A percentile compares a stretch with the other conserved stretches of the same genome.
Evolutionary conservation across 805 yeast species (phyloP).

Genomic region (Blastobotrys terrestris): DNA sequence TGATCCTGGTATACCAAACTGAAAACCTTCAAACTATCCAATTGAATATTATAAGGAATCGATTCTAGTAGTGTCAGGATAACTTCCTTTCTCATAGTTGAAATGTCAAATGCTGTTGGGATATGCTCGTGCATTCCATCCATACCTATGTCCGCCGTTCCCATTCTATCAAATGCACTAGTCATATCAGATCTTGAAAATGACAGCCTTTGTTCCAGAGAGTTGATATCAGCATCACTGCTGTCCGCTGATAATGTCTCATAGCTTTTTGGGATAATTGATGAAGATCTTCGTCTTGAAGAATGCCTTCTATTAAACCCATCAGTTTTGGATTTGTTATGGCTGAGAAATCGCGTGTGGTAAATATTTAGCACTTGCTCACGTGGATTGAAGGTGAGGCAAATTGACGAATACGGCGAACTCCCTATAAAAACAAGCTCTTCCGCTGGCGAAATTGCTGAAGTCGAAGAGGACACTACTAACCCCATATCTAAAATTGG

Average conservation of each 20-base stretch:
- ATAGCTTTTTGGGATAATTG: slow-evolving; percentile 5
- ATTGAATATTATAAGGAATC: not conserved
- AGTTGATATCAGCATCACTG: slow-evolving; percentile 13
- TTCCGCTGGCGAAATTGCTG: slow-evolving; percentile 55
- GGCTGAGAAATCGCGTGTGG: slow-evolving; percentile 43
- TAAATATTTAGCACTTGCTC: slow-evolving; percentile 47
- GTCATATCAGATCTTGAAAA: slow-evolving; percentile 15
- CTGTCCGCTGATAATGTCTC: slow-evolving; percentile 5
- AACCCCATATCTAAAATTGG: slow-evolving; percentile 70
- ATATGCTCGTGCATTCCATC: slow-evolving; percentile 2
- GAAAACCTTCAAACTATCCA: slow-evolving; percentile 21
- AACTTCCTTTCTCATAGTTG: slow-evolving; percentile 52
- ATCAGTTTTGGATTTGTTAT: slow-evolving; percentile 8
- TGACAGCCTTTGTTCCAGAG: slow-evolving; percentile 16
- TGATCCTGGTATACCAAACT: slow-evolving; percentile 43
- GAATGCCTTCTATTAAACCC: slow-evolving; percentile 8
- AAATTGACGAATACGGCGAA: slow-evolving; percentile 36
- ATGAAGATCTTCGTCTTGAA: slow-evolving; percentile 14
- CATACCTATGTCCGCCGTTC: slow-evolving; percentile 25
- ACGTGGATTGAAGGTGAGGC: slow-evolving; percentile 49
- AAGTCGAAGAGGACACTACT: slow-evolving; percentile 63
- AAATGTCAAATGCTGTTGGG: slow-evolving; percentile 5
- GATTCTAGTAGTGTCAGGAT: slow-evolving; percentile 45
- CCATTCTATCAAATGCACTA: slow-evolving; percentile 13
- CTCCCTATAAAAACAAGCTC: slow-evolving; percentile 50